Base-by-base conservation (phyloP, 257 asterid genomes). In the Leptodermis oblonga region DNA sequence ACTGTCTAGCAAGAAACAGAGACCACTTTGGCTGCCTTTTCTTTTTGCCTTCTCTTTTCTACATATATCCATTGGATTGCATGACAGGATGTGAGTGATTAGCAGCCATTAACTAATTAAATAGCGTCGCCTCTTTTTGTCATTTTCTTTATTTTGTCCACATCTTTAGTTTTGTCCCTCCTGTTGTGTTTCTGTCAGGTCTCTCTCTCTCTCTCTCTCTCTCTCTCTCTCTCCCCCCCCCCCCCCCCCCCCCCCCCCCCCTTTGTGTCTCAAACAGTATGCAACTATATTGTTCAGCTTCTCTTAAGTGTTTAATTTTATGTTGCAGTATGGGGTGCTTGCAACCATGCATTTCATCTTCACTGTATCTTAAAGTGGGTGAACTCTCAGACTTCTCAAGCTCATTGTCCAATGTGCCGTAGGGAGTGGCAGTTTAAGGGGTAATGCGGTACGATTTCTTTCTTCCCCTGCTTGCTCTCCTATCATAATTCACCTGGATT, bases 291-390 rank as follows among this genome's bases (percentile, higher is more conserved):
- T 13, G 25, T 34, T 17, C 3, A 31, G 28, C 26, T 60, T 20
- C 4, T 5, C 65, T n/a, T 34, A 39, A 60, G 46, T 60, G 33
- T 31, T 55, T 49, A 18, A 13, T 69, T 36, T 20, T 63, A 28
- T 41, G 14, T 62, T 76, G 77, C 88, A 90, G 95, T 88, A 10
- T 86, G 90, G 97, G 96, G 96, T 9, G 83, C 89, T 37, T 92
- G 98, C 83, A 92, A 89, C 84, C 94, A 86, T 75, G 90, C 95
- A 8, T 92, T 92, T 82, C 97, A 92, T 85, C 97, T 92, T 37
- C 97, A 92, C 81, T 92, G 95, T 75, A 87, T 92, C 68, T 81
- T 92, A 80, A 92, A 92, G 81, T 92, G 97, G 98, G 96, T 92
- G 62, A 90, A 92, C 73, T 85, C 95, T 0, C 98, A 88, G 82